A percentile compares a stretch with the other conserved stretches of the same genome.
Conservation (phyloP, 2,329 filamentous ascomycete species). For the Xylariaceae sp. region DNA sequence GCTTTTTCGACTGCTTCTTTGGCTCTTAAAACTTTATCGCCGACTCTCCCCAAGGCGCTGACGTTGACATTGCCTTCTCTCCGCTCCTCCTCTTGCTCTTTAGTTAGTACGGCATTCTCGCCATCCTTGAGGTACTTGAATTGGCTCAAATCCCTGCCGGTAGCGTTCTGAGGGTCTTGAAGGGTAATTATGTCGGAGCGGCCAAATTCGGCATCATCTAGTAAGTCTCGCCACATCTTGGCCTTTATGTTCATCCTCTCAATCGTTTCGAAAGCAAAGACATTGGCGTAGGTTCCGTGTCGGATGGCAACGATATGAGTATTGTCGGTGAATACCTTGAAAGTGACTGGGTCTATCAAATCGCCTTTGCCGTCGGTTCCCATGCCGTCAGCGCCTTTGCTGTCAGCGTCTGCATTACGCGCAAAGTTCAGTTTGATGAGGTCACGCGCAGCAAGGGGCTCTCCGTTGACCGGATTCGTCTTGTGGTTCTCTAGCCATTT, state of each 20-base stretch:
- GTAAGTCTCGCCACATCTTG: slow-evolving; percentile 92
- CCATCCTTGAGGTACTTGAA: slow-evolving; percentile 93
- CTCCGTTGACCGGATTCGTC: slow-evolving; percentile 88
- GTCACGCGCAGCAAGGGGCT: slow-evolving; percentile 78
- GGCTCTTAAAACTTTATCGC: slow-evolving; percentile 84
- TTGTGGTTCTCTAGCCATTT: slow-evolving; percentile 93
- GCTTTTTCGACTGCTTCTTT: slow-evolving; percentile 94
- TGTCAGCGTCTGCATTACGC: slow-evolving; percentile 78
- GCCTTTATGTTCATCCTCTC: slow-evolving; percentile 95
- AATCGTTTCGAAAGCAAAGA: slow-evolving; percentile 95
- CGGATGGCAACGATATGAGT: slow-evolving; percentile 92
- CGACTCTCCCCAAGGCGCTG: slow-evolving; percentile 76
- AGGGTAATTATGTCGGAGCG: slow-evolving; percentile 94
- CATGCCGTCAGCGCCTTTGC: slow-evolving; percentile 50
- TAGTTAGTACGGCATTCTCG: slow-evolving; percentile 68
- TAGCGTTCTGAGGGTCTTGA: slow-evolving; percentile 92
- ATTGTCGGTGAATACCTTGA: slow-evolving; percentile 97
- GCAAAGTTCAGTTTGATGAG: slow-evolving; percentile 90
- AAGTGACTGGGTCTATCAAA: slow-evolving; percentile 94
- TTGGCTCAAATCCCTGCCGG: slow-evolving; percentile 78
- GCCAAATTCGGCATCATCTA: slow-evolving; percentile 85
- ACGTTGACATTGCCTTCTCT: slow-evolving; percentile 76
- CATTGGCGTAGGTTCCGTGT: slow-evolving; percentile 84
- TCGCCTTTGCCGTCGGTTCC: slow-evolving; percentile 68
- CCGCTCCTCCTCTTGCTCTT: slow-evolving; percentile 72